phyloP scores from a whole-genome alignment of 148 eudicot species.

The Drosera capensis region DNA sequence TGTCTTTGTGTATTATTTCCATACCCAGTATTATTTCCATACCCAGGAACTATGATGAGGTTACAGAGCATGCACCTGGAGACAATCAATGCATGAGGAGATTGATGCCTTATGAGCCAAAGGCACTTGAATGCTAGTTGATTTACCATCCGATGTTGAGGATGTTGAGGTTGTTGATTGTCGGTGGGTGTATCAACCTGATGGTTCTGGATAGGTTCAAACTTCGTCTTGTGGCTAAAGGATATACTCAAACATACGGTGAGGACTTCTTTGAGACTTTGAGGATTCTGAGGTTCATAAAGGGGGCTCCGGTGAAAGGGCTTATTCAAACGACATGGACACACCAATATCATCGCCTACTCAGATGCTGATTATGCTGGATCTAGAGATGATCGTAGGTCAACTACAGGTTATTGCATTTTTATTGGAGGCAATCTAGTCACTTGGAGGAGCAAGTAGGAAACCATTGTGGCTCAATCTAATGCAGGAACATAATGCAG shows the following conservation, averaged over 20 bases:
- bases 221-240: not conserved
- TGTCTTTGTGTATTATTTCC: too few species aligned
- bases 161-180: not conserved
- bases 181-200: not conserved
- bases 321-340: not conserved
- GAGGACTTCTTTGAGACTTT: not conserved
- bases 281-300: not conserved
- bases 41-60: not conserved
- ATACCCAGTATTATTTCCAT: too few species aligned
- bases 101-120: not conserved
- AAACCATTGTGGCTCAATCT: not conserved
- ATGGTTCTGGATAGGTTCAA: not conserved
- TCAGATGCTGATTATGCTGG: not conserved
- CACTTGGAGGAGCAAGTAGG: too few species aligned
- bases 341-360: not conserved
- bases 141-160: not conserved
- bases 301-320: not conserved
- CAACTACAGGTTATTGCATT: not conserved
- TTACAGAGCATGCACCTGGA: not conserved
- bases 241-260: not conserved
- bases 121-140: not conserved
- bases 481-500: not conserved
- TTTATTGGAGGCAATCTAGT: constrained; percentile 1
- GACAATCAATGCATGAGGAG: not conserved
- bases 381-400: not conserved